These are phyloP conservation scores for Angophora floribunda DNA, from an alignment of 345 rosid genomes.

Conservation along the genomic window DNA sequence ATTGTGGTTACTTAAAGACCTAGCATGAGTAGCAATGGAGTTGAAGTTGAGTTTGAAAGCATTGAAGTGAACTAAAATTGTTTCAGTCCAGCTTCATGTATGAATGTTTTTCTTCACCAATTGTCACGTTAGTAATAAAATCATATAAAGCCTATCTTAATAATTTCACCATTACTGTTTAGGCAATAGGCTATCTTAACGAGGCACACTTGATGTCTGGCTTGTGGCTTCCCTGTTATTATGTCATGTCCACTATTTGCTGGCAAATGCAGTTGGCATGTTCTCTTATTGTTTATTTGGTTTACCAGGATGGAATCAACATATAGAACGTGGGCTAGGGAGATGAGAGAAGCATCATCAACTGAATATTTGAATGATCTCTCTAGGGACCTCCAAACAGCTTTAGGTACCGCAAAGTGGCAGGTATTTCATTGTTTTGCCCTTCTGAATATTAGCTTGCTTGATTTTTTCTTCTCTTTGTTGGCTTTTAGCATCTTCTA, in stretches of 20 bases:
- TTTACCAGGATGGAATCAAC: conserved; percentile 80
- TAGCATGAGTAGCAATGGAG: not conserved
- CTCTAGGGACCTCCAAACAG: conserved; percentile 62
- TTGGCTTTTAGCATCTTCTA: not conserved
- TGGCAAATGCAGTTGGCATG: not conserved
- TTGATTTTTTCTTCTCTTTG: not conserved
- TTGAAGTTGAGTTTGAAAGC: not conserved
- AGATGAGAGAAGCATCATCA: conserved; percentile 28
- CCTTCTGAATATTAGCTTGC: not conserved
- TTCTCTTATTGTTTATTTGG: not conserved
- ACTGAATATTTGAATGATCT: conserved; percentile 32
- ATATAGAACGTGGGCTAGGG: conserved; percentile 60
- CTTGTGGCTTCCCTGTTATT: not conserved
- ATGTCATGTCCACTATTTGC: not conserved
- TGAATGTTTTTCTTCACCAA: not conserved
- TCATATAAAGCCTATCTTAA: not conserved
- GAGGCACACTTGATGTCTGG: not conserved
- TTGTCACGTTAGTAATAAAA: not conserved
- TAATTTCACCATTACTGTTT: not conserved
- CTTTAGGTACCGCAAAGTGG: conserved; percentile 90
- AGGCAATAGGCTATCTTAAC: not conserved
- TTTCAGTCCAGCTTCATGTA: not conserved
- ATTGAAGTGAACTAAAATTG: not conserved
- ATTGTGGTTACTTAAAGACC: not conserved
- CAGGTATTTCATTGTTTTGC: conserved; percentile 37